Evolutionary conservation across 2,329 filamentous ascomycete genomes (phyloP).

Genomic region (Claviceps humidiphila): DNA sequence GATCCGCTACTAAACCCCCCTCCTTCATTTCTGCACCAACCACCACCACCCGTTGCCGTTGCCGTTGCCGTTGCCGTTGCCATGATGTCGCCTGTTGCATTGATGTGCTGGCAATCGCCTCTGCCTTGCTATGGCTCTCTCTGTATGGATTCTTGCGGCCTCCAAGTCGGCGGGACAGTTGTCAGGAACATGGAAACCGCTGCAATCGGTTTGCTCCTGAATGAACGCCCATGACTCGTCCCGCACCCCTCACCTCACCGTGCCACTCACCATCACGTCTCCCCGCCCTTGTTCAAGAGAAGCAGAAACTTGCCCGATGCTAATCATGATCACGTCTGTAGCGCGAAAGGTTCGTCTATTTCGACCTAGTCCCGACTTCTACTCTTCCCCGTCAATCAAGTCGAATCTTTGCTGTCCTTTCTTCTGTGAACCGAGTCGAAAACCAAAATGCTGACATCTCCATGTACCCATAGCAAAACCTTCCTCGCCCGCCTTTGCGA

Average conservation of each 20-base stretch:
- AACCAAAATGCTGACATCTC: slow-evolving; percentile 9
- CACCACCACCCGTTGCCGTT: slow-evolving; percentile 1
- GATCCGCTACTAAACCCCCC: slow-evolving; percentile 1
- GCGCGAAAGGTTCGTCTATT: slow-evolving; percentile 53
- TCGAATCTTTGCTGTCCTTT: no score
- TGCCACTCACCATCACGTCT: slow-evolving; percentile 2
- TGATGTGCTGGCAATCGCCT: neutral
- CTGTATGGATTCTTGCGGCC: neutral
- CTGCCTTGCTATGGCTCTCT: neutral
- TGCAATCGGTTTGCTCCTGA: neutral
- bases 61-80: no score
- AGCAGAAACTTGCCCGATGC: slow-evolving; percentile 12
- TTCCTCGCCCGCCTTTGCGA: slow-evolving; percentile 99
- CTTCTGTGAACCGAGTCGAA: no score
- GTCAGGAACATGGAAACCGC: neutral
- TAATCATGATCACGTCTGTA: slow-evolving; percentile 28
- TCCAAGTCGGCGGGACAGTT: neutral
- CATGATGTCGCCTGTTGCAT: neutral
- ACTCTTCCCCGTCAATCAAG: slow-evolving; percentile 4
- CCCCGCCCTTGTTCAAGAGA: neutral
- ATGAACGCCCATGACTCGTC: neutral
- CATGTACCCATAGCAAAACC: slow-evolving; percentile 63
- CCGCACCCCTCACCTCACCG: slow-evolving; percentile 3
- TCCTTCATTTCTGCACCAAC: slow-evolving; percentile 5
- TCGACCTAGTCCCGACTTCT: slow-evolving; percentile 4